phyloP scores from a whole-genome alignment of 2,329 filamentous ascomycete species.

The Akanthomyces uredinophilus region DNA sequence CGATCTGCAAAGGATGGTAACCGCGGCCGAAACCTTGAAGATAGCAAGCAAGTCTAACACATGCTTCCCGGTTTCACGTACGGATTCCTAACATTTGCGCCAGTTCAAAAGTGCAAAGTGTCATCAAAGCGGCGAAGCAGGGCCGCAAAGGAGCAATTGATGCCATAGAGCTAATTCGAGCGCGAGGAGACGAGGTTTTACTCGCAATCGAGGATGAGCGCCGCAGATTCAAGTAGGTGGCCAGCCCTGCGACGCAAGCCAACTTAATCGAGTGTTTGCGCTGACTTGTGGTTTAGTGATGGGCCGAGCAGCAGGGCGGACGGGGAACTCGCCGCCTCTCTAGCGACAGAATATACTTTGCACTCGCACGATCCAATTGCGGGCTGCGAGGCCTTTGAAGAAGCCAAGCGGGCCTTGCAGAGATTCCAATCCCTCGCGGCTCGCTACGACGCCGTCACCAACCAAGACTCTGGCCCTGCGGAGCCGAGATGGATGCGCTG shows the following conservation, averaged over 20 bases:
- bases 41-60: neutral
- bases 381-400: constrained; percentile 12
- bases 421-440: constrained; percentile 18
- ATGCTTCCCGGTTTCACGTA: neutral
- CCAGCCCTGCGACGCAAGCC: too few relatives aligned
- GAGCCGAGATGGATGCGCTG: constrained; percentile 28
- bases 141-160: constrained; percentile 1
- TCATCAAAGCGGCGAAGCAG: neutral
- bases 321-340: neutral
- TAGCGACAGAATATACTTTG: neutral
- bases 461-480: constrained; percentile 17
- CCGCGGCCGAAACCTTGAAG: neutral
- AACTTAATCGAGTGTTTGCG: neutral
- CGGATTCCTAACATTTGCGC: neutral
- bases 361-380: constrained; percentile 4
- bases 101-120: neutral
- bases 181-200: neutral
- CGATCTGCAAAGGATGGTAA: neutral
- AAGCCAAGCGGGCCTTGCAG: neutral
- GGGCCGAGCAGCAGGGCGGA: neutral
- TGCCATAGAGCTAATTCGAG: neutral
- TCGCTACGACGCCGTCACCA: constrained; percentile 23
- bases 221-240: neutral
- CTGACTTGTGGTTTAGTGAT: neutral
- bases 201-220: neutral